Base-by-base conservation (phyloP, 495 filamentous ascomycete genomes). In the Aspergillus carlsbadensis region DNA sequence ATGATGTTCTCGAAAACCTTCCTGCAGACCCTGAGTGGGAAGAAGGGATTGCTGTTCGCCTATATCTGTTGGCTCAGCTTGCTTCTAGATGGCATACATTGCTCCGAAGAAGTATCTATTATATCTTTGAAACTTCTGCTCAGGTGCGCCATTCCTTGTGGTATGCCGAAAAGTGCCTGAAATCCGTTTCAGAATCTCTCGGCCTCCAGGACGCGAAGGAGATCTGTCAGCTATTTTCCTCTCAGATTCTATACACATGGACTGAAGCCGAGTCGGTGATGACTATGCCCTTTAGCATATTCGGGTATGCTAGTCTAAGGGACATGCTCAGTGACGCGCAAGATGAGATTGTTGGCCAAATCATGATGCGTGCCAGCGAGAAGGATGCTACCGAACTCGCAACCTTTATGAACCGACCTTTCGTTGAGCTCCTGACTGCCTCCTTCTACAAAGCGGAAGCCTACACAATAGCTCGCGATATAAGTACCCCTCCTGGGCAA, bases 161-260 rank as follows among this genome's bases (percentile, higher is more conserved):
- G 34, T 87, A 97, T 72, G 91, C 93, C 2, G 79, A 79, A 44
- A 81, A 78, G 46, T 92, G 89, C 63, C 70, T 96, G 41, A 59
- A 57, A n/a, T 74, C 79, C 41, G 81, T 97, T 21, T 82, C 91
- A 5, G 73, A 67, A 39, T 73, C 80, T 6, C 77, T 96, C 35
- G 76, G 81, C 2, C 80, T 97, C 33, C 64, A 74, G 33, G 77
- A 81, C 36, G 76, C 89, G 1, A 81, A 79, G 61, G 79, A 85
- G 37, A 67, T 99, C 3, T 97, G 98, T 67, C 80, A 77, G n/a
- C 78, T 98, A 3, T 98, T 97, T 64, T 85, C 89, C 15, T 86
- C 92, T 20, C 95, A 99, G 67, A 79, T 98, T n/a, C 76, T 98
- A 5, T 96, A 90, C 66, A 96, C 92, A 0, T 98, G 94, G 95